Evolutionary conservation across 768 basidiomycete species (phyloP).

Genomic region (Terana coerulea): DNA sequence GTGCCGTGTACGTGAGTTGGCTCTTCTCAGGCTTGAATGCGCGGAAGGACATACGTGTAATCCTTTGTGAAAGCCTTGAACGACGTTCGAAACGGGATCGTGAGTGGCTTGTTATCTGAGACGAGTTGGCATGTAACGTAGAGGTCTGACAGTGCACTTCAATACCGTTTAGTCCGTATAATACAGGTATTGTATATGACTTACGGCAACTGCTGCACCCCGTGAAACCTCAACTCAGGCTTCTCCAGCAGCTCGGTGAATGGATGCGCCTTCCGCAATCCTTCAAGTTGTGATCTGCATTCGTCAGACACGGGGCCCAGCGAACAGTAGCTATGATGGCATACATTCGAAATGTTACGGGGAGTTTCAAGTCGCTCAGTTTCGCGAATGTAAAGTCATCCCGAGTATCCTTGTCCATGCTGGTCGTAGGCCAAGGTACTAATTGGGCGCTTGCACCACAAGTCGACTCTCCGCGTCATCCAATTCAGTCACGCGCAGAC

Average conservation of each 20-base stretch:
- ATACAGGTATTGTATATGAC: slow-evolving; percentile 19
- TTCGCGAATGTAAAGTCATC: slow-evolving; percentile 94
- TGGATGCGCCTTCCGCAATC: slow-evolving; percentile 62
- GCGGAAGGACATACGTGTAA: slow-evolving; percentile 59
- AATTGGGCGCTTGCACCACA: no score
- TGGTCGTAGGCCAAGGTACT: no score
- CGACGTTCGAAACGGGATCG: slow-evolving; percentile 86
- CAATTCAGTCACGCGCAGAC: not conserved
- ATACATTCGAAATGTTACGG: slow-evolving; percentile 84
- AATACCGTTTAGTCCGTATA: slow-evolving; percentile 4
- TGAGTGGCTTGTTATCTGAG: slow-evolving; percentile 90
- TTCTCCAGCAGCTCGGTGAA: slow-evolving; percentile 81
- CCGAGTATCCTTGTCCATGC: slow-evolving; percentile 62
- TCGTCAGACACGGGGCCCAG: not conserved
- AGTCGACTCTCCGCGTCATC: no score
- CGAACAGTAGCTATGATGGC: no score
- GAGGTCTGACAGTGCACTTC: slow-evolving; percentile 83
- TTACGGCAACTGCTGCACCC: slow-evolving; percentile 79
- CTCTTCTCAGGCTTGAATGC: not conserved
- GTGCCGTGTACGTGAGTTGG: not conserved
- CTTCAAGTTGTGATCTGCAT: slow-evolving; percentile 80
- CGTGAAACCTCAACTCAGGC: slow-evolving; percentile 79
- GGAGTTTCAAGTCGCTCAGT: slow-evolving; percentile 83
- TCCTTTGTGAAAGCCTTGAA: slow-evolving; percentile 88
- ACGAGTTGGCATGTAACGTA: slow-evolving; percentile 91